phyloP scores from a whole-genome alignment of 2,329 filamentous ascomycete genomes.

The Aspergillus sp. region DNA sequence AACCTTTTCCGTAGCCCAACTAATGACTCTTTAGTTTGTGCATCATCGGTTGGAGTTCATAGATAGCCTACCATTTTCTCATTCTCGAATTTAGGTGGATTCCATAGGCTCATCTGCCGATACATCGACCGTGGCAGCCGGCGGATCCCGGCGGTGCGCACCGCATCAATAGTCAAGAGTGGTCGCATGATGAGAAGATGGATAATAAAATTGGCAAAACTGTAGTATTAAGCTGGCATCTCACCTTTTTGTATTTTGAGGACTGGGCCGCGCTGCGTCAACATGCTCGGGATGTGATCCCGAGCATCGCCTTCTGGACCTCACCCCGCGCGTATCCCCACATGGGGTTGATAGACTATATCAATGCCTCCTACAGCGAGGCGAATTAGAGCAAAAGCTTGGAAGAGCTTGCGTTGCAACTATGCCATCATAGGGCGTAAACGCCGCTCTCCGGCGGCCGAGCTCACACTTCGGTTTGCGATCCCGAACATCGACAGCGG shows the following conservation, averaged over 20 bases:
- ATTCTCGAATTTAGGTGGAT: conserved; percentile 27
- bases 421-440: not conserved
- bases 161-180: not conserved
- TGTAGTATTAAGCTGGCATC: not conserved
- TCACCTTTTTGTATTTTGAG: not conserved
- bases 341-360: not conserved
- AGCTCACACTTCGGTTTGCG: conserved; percentile 6
- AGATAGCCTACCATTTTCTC: conserved; percentile 21
- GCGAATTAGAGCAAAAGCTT: not conserved
- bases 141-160: not conserved
- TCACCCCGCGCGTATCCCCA: not conserved
- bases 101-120: conserved; percentile 8
- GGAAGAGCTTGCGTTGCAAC: not conserved
- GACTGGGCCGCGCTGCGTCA: not conserved
- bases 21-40: not conserved
- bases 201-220: not conserved
- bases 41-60: not conserved
- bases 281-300: not conserved
- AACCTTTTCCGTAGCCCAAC: conserved; percentile 28
- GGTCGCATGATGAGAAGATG: conserved; percentile 1
- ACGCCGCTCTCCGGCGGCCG: not conserved
- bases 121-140: not conserved
- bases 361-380: not conserved
- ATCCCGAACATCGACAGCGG: conserved; percentile 2
- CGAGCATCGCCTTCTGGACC: not conserved